Base-by-base conservation (phyloP, 495 filamentous ascomycete species). In the Rusavskia elegans region DNA sequence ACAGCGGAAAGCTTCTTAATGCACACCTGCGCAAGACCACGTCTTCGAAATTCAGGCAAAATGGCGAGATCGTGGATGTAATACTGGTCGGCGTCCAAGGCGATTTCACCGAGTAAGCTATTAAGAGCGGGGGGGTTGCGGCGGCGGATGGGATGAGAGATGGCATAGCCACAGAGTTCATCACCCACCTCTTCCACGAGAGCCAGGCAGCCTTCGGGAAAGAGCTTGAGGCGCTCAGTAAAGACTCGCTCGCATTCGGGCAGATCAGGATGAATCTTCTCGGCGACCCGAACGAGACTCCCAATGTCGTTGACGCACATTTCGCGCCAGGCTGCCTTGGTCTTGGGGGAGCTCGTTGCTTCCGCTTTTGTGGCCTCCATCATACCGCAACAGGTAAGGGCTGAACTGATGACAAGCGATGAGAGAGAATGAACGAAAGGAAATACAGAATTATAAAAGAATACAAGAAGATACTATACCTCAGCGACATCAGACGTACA, bases 51-150 rank as follows among this genome's bases (percentile, higher is more conserved):
- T n/a, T 38, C 37, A 1, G 60, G 60, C 19, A 64, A 37, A 10
- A 69, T 53, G 36, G 61, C 66, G 19, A 69, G 40, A 55, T 68
- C 66, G 52, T 69, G 66, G 39, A 69, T 62, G 51, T 69, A 69
- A 39, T 63, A 68, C 59, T 65, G 61, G 39, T 68, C 58, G 17
- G 60, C 62, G 36, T 61, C 60, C 0, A 17, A 23, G 2, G 60
- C 37, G 5, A 63, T 63, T 49, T 49, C 55, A 2, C 55, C 63
- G 2, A 69, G 57, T 27, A 64, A 27, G 20, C 42, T 56, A 52
- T 66, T 49, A n/a, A 69, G 56, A 4, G 60, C 60, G 1, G 65
- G 66, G 7, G 62, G 66, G 45, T 62, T 53, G 46, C 51, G 32
- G 7, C 36, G 53, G 44, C 54, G 59, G 56, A 69, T 66, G 37